Percentiles rank a stretch among this genome's conserved stretches.
phyloP scores from a whole-genome alignment of 495 filamentous ascomycete genomes.

The Podospora comata region DNA sequence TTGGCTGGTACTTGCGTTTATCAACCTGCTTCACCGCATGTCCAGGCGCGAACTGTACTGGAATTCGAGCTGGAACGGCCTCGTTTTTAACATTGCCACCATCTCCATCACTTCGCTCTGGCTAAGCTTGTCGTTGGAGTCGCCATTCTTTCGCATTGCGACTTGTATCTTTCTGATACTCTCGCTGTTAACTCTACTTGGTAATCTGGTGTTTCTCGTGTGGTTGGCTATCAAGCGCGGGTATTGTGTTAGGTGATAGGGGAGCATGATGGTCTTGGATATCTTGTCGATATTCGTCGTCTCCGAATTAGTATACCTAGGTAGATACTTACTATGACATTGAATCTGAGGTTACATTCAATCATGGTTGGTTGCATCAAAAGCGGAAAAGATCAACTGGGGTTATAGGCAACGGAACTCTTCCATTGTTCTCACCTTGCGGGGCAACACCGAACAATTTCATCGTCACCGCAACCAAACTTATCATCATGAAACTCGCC shows the following conservation, averaged over 20 bases:
- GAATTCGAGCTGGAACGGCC: conserved; percentile 14
- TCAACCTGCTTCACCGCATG: conserved; percentile 1
- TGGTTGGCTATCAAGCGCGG: background rate
- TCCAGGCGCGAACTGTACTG: conserved; percentile 13
- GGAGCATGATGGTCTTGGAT: too few relatives aligned
- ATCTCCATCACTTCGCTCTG: conserved; percentile 12
- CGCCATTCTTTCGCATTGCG: conserved; percentile 15
- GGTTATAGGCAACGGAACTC: background rate
- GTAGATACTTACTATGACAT: too few relatives aligned
- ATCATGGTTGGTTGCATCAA: background rate
- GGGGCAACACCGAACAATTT: background rate
- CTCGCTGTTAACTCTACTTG: conserved; percentile 1
- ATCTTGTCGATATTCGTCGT: too few relatives aligned
- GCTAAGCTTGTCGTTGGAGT: conserved; percentile 13
- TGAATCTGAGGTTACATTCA: too few relatives aligned
- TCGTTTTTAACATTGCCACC: conserved; percentile 10
- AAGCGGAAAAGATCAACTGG: background rate
- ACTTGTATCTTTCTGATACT: conserved; percentile 13
- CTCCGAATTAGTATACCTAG: too few relatives aligned
- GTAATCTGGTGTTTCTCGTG: conserved; percentile 11
- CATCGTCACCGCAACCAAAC: background rate
- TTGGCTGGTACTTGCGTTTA: conserved; percentile 17
- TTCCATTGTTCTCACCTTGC: background rate
- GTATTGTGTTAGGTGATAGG: background rate
- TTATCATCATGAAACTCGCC: conserved; percentile 46